Base-by-base conservation (phyloP, 1,284 basidiomycete species). In the Fomitopsis palustris region DNA sequence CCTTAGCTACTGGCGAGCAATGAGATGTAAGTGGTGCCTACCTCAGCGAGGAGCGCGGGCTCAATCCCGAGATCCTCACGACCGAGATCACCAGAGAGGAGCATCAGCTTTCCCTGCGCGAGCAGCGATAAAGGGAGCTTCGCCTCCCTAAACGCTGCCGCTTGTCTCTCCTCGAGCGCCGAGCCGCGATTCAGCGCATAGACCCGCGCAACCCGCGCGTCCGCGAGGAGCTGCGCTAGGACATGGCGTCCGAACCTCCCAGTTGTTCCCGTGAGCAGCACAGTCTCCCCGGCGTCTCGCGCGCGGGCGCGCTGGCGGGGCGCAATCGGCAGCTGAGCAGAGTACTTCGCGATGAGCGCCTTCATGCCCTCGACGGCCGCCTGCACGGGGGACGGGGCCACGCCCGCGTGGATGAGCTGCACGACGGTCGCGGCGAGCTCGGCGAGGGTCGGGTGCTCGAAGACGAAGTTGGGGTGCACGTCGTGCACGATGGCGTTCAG, bases 391-490 rank as follows among this genome's bases (percentile, higher is more conserved):
- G 55, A 57, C 9, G 12, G 21, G 8, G 23, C 27, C 8, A 29
- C 31, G 19, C 21, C 49, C 7, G 60, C 33, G 4, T 17, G 25
- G 17, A 56, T 47, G 6, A 61, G 51, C 12, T 39, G 55, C 39
- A 57, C 45, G 35, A 54, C 31, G 6, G 59, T 54, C 39, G 63
- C 42, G 19, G 54, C 55, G 7, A 57, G 63, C 3, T 42, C 21
- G 2, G 29, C 29, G 38, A 77, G 69, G 8, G 70, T 69, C 2
- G 76, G 75, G 55, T 74, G 23, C 35, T 69, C 57, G 57, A 76
- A 78, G 21, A 78, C 72, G 57, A 77, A 69, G 56, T 69, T 70
- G 1, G 64, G 49, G 1, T 69, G 62, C 1, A 74, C 55, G 0
- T 61, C 62, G 23, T 64, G 60, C 0, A 63, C 68, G 29, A 65